These are phyloP conservation scores for Coix lacrymajobi DNA, from an alignment of 176 grass and related monocot genomes.

Conservation along the genomic window DNA sequence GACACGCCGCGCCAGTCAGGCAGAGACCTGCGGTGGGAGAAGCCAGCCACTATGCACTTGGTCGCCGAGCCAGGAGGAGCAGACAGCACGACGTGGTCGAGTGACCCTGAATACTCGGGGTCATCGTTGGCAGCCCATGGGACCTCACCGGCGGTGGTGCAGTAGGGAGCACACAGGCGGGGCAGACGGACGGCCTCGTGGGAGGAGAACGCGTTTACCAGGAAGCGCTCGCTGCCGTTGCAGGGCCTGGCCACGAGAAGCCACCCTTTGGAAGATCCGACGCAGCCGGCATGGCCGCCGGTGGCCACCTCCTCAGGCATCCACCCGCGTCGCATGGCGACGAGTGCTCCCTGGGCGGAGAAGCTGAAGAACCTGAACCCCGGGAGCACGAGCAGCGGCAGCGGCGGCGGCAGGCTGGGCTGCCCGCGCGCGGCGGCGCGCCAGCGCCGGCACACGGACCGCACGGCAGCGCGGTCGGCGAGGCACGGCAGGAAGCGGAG, in stretches of 20 bases:
- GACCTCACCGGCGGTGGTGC: neutral
- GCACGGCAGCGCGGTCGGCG: neutral
- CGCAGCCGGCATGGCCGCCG: neutral
- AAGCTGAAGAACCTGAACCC: neutral
- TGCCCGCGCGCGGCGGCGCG: neutral
- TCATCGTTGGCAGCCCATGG: neutral
- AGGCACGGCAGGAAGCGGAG: neutral
- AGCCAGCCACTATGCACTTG: constrained; percentile 1
- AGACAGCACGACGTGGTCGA: neutral
- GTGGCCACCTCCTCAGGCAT: neutral
- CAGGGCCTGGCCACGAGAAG: neutral
- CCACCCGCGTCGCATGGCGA: neutral
- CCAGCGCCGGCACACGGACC: constrained; percentile 1
- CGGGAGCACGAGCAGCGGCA: neutral
- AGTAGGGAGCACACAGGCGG: neutral
- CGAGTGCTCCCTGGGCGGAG: neutral
- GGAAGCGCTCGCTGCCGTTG: neutral
- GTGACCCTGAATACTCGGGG: neutral
- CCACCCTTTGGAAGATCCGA: neutral
- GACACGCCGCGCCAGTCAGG: neutral
- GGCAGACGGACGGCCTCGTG: neutral
- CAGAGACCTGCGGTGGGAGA: neutral
- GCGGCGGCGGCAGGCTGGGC: neutral
- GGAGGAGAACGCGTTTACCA: constrained; percentile 15
- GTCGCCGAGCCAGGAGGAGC: neutral